Percentiles rank a stretch among this genome's conserved stretches.
These are phyloP conservation scores for Pseudogymnoascus sp. DNA, from an alignment of 2,329 filamentous ascomycete genomes.

Conservation along the genomic window DNA sequence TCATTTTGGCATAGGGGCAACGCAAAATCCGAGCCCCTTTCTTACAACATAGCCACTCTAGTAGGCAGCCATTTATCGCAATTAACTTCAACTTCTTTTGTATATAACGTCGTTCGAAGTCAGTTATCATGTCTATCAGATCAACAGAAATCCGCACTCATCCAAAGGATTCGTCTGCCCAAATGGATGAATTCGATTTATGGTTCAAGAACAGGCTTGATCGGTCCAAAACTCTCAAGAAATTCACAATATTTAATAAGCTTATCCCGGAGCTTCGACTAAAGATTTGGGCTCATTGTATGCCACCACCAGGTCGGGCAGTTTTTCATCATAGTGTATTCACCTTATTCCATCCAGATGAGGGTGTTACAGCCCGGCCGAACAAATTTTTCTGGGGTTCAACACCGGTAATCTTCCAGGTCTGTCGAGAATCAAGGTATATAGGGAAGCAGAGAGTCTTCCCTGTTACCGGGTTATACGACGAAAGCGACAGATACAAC, in stretches of 20 bases:
- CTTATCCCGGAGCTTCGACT: not conserved
- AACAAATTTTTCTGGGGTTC: not conserved
- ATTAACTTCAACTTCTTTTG: not conserved
- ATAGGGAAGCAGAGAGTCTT: not conserved
- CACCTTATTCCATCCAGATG: not conserved
- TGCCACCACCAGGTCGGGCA: not conserved
- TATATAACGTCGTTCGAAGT: not conserved
- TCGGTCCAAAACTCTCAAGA: not conserved
- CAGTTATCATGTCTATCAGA: not conserved
- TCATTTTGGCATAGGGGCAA: not conserved
- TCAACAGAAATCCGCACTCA: not conserved
- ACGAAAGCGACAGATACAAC: not conserved
- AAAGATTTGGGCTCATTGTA: not conserved
- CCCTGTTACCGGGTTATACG: not conserved
- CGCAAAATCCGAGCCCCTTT: not conserved
- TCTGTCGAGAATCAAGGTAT: not conserved
- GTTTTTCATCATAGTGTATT: not conserved
- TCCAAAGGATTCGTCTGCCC: not conserved
- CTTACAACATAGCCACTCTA: not conserved
- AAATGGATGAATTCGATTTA: not conserved
- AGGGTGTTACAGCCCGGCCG: not conserved
- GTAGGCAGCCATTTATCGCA: not conserved
- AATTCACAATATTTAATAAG: not conserved
- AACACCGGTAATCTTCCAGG: not conserved
- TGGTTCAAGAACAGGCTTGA: not conserved